Evolutionary conservation across 2,329 filamentous ascomycete species (phyloP), one percentile per base, ranked within the genome.

Genomic region (Oidium heveae): DNA sequence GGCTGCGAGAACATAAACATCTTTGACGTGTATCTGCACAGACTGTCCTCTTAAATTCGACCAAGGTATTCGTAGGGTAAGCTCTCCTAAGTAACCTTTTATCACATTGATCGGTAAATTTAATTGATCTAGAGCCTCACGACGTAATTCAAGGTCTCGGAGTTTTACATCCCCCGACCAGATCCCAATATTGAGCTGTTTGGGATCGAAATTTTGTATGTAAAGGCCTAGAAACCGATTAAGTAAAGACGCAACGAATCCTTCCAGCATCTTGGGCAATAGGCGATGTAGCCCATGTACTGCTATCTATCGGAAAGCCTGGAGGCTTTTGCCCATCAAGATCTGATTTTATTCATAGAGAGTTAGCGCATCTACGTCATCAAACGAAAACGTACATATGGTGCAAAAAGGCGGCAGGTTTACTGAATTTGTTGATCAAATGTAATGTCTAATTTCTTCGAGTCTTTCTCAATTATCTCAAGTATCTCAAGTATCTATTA

Each of bases 151-250:
- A 56, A 99, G 80, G 63, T 98, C 82, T 57, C 82, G 81, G 49
- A 99, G 75, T 70, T 94, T 94, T 64, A 98, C 91, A 71, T 99
- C 91, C 63, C 93, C 91, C 22, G 86, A 94, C 91, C 89, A 98
- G 64, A 98, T 98, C 59, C 93, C 91, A 59, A 98, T 88, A 67
- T 98, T 98, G 60, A 99, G 76, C 72, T 98, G 91, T 64, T 86
- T 84, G 55, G 91, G 86, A 69, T 99, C 91, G 67, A 99, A 98
- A 70, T 98, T 96, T 76, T 94, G 88, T 69, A 99, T 89, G 69
- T 98, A 98, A 84, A 96, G 94, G 75, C 91, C 93, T 78, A 99
- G 72, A 71, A 98, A 96, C 73, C 93, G 84, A 73, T 98, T 98
- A 63, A 99, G 82, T 73, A 99, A 75, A 70, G 89, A 93, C 63